Evolutionary conservation across 2,329 filamentous ascomycete genomes (phyloP).

Genomic region (Zymoseptoria passerinii): DNA sequence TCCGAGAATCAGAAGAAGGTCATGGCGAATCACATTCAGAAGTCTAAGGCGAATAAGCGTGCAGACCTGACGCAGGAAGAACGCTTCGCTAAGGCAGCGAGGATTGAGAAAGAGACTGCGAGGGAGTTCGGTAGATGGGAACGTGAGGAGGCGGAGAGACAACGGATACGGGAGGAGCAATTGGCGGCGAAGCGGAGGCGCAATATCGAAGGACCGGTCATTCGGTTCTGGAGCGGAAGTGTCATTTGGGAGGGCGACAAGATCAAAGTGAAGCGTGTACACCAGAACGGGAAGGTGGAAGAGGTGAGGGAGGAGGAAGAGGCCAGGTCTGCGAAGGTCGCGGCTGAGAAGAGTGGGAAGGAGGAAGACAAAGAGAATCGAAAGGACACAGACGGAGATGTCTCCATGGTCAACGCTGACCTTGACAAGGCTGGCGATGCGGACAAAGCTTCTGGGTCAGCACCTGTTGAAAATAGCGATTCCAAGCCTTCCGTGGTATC

Average conservation of each 20-base stretch:
- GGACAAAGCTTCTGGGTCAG: constrained; percentile 2
- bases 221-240: constrained; percentile 89
- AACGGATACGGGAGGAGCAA: constrained; percentile 73
- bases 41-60: constrained; percentile 62
- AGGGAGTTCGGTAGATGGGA: constrained; percentile 89
- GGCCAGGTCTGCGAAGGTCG: not conserved
- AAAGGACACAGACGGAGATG: constrained; percentile 42
- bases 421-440: not conserved
- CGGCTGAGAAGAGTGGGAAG: constrained; percentile 1
- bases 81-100: constrained; percentile 38
- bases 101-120: constrained; percentile 73
- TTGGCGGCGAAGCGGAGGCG: constrained; percentile 82
- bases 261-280: constrained; percentile 48
- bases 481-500: not conserved
- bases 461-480: constrained; percentile 2
- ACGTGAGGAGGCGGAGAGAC: constrained; percentile 78
- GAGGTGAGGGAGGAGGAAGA: constrained; percentile 17
- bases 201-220: constrained; percentile 77
- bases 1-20: constrained; percentile 61
- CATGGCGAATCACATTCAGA: constrained; percentile 53
- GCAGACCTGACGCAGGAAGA: constrained; percentile 81
- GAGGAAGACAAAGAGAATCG: constrained; percentile 1
- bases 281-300: constrained; percentile 22
- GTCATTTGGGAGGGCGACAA: constrained; percentile 72
- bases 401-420: not conserved